Evolutionary conservation across 1,284 basidiomycete genomes (phyloP).

Genomic region (Dichomitus squalens): DNA sequence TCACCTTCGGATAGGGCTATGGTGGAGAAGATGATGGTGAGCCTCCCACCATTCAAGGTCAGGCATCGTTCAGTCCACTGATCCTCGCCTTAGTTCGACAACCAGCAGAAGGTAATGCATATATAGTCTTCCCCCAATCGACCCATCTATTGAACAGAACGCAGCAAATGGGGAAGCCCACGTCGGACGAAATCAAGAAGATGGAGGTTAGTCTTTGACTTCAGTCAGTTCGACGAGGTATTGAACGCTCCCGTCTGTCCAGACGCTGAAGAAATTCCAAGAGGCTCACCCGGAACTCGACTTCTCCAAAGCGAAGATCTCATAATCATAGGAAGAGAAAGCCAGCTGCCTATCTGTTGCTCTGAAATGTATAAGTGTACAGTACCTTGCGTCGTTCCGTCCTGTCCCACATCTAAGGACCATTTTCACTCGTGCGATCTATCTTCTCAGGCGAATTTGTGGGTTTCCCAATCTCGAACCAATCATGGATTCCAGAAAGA

Average conservation of each 20-base stretch:
- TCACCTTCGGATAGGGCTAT: constrained; percentile 65
- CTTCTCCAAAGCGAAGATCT: constrained; percentile 90
- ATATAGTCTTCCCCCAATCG: background rate
- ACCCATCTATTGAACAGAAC: constrained; percentile 7
- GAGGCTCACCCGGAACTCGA: constrained; percentile 91
- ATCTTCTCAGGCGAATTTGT: background rate
- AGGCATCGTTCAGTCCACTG: constrained; percentile 5
- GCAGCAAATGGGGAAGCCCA: constrained; percentile 94
- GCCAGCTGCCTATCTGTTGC: background rate
- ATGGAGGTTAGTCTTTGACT: constrained; percentile 61
- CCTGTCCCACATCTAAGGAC: too few relatives aligned
- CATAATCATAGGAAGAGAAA: constrained; percentile 38
- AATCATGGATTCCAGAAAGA: constrained; percentile 27
- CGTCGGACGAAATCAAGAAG: constrained; percentile 89
- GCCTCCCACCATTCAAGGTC: constrained; percentile 28
- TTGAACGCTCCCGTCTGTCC: background rate
- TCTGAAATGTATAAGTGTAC: background rate
- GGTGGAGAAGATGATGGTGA: constrained; percentile 99
- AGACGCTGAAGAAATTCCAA: constrained; percentile 91
- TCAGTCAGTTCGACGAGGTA: background rate
- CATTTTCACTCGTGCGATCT: too few relatives aligned
- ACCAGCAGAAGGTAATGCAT: constrained; percentile 84
- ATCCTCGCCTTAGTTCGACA: constrained; percentile 67
- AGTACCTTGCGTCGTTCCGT: too few relatives aligned
- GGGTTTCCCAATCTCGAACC: constrained; percentile 25